Evolutionary conservation across 1,284 basidiomycete genomes (phyloP).

Genomic region (Sporisorium scitamineum): DNA sequence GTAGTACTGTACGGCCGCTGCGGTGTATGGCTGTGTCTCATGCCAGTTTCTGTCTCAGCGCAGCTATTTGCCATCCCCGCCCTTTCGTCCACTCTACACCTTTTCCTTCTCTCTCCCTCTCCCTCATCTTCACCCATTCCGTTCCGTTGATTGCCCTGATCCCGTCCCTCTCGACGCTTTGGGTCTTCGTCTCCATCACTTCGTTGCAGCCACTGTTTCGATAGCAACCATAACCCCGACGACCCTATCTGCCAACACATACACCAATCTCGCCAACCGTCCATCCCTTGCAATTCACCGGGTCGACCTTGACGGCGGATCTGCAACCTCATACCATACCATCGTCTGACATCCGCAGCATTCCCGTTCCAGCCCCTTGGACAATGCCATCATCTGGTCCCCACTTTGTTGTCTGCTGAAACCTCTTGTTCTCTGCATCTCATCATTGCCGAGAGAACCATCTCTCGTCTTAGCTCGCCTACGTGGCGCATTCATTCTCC

Average conservation of each 20-base stretch:
- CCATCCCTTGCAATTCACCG: not conserved
- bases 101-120: too few relatives aligned
- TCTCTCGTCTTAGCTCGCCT: conserved; percentile 1
- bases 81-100: too few relatives aligned
- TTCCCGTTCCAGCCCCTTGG: conserved; percentile 38
- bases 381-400: conserved; percentile 10
- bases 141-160: too few relatives aligned
- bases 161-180: too few relatives aligned
- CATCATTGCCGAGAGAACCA: conserved; percentile 21
- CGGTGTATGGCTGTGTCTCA: too few relatives aligned
- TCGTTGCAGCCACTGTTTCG: too few relatives aligned
- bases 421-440: conserved; percentile 3
- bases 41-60: too few relatives aligned
- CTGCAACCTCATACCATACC: not conserved
- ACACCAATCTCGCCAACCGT: not conserved
- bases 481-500: conserved; percentile 9
- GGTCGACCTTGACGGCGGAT: not conserved
- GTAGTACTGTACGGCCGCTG: too few relatives aligned
- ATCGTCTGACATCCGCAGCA: conserved; percentile 14
- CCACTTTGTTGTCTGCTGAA: conserved; percentile 2
- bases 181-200: too few relatives aligned
- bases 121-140: too few relatives aligned
- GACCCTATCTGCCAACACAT: not conserved
- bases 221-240: too few relatives aligned
- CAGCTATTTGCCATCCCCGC: too few relatives aligned